phyloP scores from a whole-genome alignment of 768 basidiomycete genomes.

The Pisolithus albus region DNA sequence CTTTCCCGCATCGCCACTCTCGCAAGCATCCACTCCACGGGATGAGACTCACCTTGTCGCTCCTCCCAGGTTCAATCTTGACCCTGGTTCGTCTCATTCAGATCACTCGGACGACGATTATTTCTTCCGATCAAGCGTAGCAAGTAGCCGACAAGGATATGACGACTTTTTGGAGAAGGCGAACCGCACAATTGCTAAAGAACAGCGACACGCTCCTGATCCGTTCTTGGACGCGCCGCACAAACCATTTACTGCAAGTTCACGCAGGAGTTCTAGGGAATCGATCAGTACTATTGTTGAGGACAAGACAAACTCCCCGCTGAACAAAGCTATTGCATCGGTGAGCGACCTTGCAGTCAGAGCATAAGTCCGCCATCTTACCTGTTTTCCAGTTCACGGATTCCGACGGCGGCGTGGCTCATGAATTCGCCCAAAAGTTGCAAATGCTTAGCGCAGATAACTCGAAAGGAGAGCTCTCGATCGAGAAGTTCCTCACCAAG shows the following conservation, averaged over 20 bases:
- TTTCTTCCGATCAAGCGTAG: conserved; percentile 33
- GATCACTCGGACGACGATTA: conserved; percentile 61
- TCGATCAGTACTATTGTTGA: conserved; percentile 89
- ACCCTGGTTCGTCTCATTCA: conserved; percentile 29
- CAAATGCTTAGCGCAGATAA: conserved; percentile 76
- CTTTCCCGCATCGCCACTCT: conserved; percentile 53
- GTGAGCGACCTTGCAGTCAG: conserved; percentile 35
- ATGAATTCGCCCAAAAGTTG: conserved; percentile 82
- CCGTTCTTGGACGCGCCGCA: conserved; percentile 78
- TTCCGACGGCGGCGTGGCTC: conserved; percentile 85
- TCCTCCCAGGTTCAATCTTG: conserved; percentile 27
- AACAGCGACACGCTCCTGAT: conserved; percentile 73
- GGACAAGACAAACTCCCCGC: conserved; percentile 82
- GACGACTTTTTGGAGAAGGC: conserved; percentile 80
- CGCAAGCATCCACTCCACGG: conserved; percentile 50
- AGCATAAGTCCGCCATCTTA: conserved; percentile 1
- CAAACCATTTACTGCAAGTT: conserved; percentile 75
- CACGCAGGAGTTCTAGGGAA: conserved; percentile 78
- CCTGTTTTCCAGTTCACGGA: conserved; percentile 71
- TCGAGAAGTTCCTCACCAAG: conserved; percentile 85
- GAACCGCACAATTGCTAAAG: conserved; percentile 75
- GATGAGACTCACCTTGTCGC: conserved; percentile 36
- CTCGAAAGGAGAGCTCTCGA: conserved; percentile 85
- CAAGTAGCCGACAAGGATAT: conserved; percentile 41
- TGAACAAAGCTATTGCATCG: conserved; percentile 90